Percentiles rank a stretch among this genome's conserved stretches.
Conservation (phyloP, 371 early-diverging fungal species). For the Neoconidiobolus thromboides region DNA sequence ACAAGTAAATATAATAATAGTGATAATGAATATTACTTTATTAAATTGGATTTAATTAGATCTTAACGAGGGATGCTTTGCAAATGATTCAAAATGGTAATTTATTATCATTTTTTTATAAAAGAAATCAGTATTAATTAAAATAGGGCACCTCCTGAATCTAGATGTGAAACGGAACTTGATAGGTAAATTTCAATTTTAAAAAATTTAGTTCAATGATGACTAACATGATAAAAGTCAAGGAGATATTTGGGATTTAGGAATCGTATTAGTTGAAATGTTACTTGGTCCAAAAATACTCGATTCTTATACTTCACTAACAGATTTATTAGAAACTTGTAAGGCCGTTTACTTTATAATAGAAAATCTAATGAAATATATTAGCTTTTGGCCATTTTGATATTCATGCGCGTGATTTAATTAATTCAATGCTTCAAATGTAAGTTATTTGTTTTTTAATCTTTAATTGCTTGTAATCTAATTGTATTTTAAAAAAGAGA, state of each 20-base stretch:
- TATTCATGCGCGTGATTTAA: conserved; percentile 17
- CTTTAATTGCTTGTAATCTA: too few relatives aligned
- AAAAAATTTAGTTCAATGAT: conserved; percentile 10
- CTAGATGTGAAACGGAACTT: conserved; percentile 27
- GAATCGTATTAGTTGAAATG: conserved; percentile 52
- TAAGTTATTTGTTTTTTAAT: conserved; percentile 3
- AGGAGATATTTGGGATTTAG: conserved; percentile 58
- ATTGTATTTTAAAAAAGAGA: too few relatives aligned
- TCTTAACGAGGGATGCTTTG: not conserved
- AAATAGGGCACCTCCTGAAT: conserved; percentile 31
- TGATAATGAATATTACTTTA: not conserved
- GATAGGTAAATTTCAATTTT: conserved; percentile 16
- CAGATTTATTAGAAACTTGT: conserved; percentile 25
- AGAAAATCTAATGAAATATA: too few relatives aligned
- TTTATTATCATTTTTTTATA: not conserved
- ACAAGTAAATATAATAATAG: too few relatives aligned
- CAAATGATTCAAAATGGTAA: not conserved
- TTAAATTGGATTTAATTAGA: not conserved
- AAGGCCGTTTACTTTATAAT: not conserved
- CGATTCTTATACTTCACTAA: conserved; percentile 27
- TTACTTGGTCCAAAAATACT: conserved; percentile 40
- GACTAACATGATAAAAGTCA: conserved; percentile 16
- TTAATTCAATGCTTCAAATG: conserved; percentile 29
- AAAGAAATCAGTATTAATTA: conserved; percentile 8
- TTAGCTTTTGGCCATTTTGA: too few relatives aligned